phyloP scores from a whole-genome alignment of 2,329 filamentous ascomycete genomes.

The Alternaria viburni region DNA sequence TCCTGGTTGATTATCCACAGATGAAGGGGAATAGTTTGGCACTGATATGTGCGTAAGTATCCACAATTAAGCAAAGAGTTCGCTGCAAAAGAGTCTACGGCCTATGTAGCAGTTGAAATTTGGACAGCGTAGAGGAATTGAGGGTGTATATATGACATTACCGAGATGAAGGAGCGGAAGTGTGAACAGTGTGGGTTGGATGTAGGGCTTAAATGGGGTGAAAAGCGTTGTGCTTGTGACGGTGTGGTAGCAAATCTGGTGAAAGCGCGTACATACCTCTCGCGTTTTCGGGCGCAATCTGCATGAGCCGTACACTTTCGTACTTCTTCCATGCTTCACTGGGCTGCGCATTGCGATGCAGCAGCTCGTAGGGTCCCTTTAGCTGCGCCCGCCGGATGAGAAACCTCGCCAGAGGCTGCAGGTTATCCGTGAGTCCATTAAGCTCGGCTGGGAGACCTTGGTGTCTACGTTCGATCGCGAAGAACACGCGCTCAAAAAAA shows the following conservation, averaged over 20 bases:
- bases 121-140: neutral
- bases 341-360: conserved; percentile 6
- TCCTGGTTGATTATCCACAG: neutral
- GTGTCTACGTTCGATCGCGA: conserved; percentile 12
- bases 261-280: neutral
- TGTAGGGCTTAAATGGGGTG: neutral
- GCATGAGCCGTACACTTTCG: neutral
- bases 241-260: neutral
- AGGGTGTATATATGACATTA: neutral
- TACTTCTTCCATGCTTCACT: conserved; percentile 13
- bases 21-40: neutral
- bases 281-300: neutral
- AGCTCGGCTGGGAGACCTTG: conserved; percentile 8
- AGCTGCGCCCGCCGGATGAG: conserved; percentile 19
- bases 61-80: neutral
- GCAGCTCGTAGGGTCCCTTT: conserved; percentile 18
- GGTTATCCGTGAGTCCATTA: conserved; percentile 4
- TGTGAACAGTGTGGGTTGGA: neutral
- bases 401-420: conserved; percentile 13
- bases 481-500: conserved; percentile 19
- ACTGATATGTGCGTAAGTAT: neutral
- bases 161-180: neutral
- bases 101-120: neutral
- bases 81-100: neutral
- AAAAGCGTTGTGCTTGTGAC: neutral